Conservation (phyloP, 2,329 filamentous ascomycete genomes). For the Aspergillus brasiliensis region DNA sequence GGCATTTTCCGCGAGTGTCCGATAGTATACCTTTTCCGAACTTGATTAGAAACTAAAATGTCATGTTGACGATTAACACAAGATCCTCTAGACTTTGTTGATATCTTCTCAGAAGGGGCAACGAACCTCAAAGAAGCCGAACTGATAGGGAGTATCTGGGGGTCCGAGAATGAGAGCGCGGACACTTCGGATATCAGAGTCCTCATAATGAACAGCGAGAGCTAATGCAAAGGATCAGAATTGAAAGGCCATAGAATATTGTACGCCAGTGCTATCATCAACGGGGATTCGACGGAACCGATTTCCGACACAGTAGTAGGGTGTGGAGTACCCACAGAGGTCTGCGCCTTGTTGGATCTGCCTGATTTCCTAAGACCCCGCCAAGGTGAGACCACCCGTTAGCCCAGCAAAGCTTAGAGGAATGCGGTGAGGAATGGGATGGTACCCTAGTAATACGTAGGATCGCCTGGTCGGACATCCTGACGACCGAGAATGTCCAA, state of each 20-base stretch:
- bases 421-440: conserved; percentile 16
- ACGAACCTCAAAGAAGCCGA: conserved; percentile 88
- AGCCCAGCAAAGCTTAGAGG: conserved; percentile 12
- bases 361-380: conserved; percentile 68
- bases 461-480: conserved; percentile 81
- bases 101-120: background rate
- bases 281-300: background rate
- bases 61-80: conserved; percentile 1
- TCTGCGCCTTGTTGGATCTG: conserved; percentile 83
- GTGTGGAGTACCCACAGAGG: conserved; percentile 65
- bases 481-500: conserved; percentile 2
- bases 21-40: conserved; percentile 67
- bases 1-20: conserved; percentile 3
- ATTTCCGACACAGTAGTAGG: background rate
- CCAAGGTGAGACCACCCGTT: conserved; percentile 15
- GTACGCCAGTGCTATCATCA: background rate
- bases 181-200: conserved; percentile 85
- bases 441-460: conserved; percentile 81
- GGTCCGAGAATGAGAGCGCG: conserved; percentile 88
- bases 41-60: conserved; percentile 68
- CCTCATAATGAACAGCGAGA: conserved; percentile 82
- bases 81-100: background rate
- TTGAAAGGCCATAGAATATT: conserved; percentile 5
- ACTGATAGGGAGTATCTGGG: conserved; percentile 93
- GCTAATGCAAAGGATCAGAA: conserved; percentile 53